Base-by-base conservation (phyloP, 192 early-diverging fungal genomes). In the Gaertneriomyces semiglobifer region DNA sequence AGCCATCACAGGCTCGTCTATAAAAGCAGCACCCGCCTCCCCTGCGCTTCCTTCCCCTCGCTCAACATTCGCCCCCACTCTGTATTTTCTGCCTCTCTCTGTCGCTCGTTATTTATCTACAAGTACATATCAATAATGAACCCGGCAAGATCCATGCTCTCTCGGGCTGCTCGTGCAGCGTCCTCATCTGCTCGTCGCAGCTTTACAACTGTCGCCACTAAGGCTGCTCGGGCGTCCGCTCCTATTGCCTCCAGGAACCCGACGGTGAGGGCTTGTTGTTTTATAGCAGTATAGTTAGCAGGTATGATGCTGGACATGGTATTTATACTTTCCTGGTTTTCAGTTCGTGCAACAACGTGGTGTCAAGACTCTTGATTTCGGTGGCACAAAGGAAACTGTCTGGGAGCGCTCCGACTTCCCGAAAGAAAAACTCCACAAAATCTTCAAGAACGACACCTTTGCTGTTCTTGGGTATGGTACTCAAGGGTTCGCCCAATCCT, bases 391-490 rank as follows among this genome's bases (percentile, higher is more conserved):
- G 64, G 96, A 98, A 75, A 84, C 82, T 71, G 93, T 98, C 53
- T 96, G 91, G 75, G 96, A 98, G 80, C 89, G 96, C 58, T 77
- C 88, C 45, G 96, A 98, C 83, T 93, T 88, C 75, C 94, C 94
- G 75, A 86, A 86, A 72, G 90, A 89, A 48, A 98, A 98, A 84
- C 83, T 95, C 42, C 82, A 84, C 11, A 84, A 93, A 73, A 89
- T 90, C 67, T 96, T 98, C 78, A 88, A 86, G 81, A 88, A 96
- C 73, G 96, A 98, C 82, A 91, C 91, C 59, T 87, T 95, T 62
- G 83, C 92, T 50, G 86, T 93, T 58, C 85, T 98, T 69, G 92
- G 95, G 60, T 98, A 98, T 79, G 95, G 95, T 19, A 92, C 95
- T 44, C 93, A 94, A 79, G 95, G 95, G 51, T 92, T 89, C 81